Percentiles rank a stretch among this genome's conserved stretches.
phyloP scores from a whole-genome alignment of 768 basidiomycete species.

The Suillus lakei region DNA sequence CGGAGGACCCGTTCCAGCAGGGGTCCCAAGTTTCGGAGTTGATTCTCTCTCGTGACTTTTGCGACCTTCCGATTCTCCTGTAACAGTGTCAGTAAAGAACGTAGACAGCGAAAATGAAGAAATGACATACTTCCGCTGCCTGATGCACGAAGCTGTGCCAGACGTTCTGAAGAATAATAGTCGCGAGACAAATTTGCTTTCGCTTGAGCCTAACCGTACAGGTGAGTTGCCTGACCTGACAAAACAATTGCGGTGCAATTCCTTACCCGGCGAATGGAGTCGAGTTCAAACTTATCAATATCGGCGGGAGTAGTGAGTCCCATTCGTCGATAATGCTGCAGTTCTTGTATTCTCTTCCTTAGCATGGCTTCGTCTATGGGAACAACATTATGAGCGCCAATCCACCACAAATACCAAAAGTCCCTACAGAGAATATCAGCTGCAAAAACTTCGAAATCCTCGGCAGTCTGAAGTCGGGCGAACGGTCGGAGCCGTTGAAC shows the following conservation, averaged over 20 bases:
- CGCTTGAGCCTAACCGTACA: slow-evolving; percentile 54
- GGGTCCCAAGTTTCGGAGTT: slow-evolving; percentile 55
- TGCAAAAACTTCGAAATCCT: slow-evolving; percentile 88
- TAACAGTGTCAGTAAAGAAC: slow-evolving; percentile 22
- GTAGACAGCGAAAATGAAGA: slow-evolving; percentile 28
- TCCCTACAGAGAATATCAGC: slow-evolving; percentile 90
- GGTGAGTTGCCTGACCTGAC: neutral
- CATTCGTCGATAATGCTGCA: slow-evolving; percentile 88
- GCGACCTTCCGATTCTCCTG: slow-evolving; percentile 53
- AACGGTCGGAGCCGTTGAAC: slow-evolving; percentile 89
- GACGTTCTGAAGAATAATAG: slow-evolving; percentile 56
- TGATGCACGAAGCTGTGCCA: slow-evolving; percentile 50
- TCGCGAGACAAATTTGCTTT: slow-evolving; percentile 64
- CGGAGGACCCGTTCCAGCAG: slow-evolving; percentile 40
- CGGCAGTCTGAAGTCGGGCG: slow-evolving; percentile 85
- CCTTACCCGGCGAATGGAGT: slow-evolving; percentile 76
- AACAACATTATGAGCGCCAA: neutral
- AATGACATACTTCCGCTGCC: slow-evolving; percentile 52
- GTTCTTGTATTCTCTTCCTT: slow-evolving; percentile 86
- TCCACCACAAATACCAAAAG: neutral
- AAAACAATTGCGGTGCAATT: neutral
- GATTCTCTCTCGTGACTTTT: slow-evolving; percentile 65
- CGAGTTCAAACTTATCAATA: slow-evolving; percentile 86
- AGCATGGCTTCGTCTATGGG: slow-evolving; percentile 81
- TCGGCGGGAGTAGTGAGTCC: slow-evolving; percentile 87